A percentile compares a stretch with the other conserved stretches of the same genome.
phyloP scores from a whole-genome alignment of 352 stramenopile species.

The Pythium coloratum region DNA sequence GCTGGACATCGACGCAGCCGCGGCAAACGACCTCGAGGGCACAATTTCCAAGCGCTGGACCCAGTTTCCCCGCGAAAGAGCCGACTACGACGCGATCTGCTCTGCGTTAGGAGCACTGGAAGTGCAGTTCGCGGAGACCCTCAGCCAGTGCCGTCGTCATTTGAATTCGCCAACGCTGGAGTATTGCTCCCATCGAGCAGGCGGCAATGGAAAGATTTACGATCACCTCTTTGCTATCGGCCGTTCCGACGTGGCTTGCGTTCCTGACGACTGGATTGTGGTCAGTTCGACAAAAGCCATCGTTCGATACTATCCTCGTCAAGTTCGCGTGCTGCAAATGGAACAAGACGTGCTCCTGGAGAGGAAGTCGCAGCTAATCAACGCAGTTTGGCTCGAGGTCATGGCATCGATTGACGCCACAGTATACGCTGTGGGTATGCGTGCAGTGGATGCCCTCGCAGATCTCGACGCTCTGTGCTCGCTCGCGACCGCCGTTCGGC shows the following conservation, averaged over 20 bases:
- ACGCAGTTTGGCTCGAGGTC: constrained; percentile 43
- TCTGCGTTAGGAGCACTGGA: neutral
- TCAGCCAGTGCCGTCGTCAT: neutral
- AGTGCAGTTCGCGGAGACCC: neutral
- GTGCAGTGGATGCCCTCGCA: constrained; percentile 44
- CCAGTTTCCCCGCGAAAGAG: neutral
- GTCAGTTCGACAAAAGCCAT: constrained; percentile 48
- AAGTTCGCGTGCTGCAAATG: constrained; percentile 39
- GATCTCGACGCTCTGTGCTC: constrained; percentile 67
- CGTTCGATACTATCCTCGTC: constrained; percentile 42
- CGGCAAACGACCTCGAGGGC: constrained; percentile 3
- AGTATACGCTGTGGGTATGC: constrained; percentile 44
- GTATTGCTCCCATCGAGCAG: constrained; percentile 11
- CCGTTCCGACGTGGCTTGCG: neutral
- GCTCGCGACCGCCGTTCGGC: constrained; percentile 46
- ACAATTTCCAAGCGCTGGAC: constrained; percentile 5
- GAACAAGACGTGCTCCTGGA: constrained; percentile 35
- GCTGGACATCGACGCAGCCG: neutral
- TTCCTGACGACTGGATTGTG: constrained; percentile 42
- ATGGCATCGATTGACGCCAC: constrained; percentile 33
- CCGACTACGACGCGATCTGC: constrained; percentile 4
- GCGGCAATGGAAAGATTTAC: constrained; percentile 1
- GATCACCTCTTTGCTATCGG: constrained; percentile 15
- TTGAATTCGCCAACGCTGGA: constrained; percentile 5
- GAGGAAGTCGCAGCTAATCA: constrained; percentile 35